Percentiles rank a stretch among this genome's conserved stretches.
Conservation (phyloP, 306 rosid species). For the Adenanthera pavonina region DNA sequence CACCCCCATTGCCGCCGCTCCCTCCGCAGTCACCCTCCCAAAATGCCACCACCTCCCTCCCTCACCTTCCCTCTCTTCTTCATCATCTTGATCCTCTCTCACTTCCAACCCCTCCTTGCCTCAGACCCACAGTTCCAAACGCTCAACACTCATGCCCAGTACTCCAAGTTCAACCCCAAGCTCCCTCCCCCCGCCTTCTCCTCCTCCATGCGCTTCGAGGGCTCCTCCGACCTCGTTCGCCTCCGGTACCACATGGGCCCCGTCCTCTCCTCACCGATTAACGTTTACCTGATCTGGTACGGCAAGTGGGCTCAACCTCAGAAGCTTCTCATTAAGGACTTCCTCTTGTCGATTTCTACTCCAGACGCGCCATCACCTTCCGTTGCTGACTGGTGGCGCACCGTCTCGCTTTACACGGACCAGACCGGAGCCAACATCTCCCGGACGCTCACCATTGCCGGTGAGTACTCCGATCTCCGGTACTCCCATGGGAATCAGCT, state of each 20-base stretch:
- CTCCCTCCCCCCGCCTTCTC: slow-evolving; percentile 63
- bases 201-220: slow-evolving; percentile 76
- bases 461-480: slow-evolving; percentile 59
- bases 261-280: slow-evolving; percentile 76
- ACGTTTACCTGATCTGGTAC: slow-evolving; percentile 88
- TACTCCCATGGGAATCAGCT: slow-evolving; percentile 71
- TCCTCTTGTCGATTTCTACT: slow-evolving; percentile 68
- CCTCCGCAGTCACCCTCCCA: not conserved
- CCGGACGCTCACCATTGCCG: slow-evolving; percentile 65
- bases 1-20: not conserved
- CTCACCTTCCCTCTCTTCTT: not conserved
- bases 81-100: not conserved
- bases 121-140: slow-evolving; percentile 37
- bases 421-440: slow-evolving; percentile 92
- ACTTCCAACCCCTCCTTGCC: not conserved
- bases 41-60: slow-evolving; percentile 7
- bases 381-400: slow-evolving; percentile 87
- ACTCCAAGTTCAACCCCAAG: slow-evolving; percentile 63
- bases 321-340: slow-evolving; percentile 67
- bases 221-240: slow-evolving; percentile 73
- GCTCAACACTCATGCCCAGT: slow-evolving; percentile 33
- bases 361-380: slow-evolving; percentile 62
- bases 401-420: slow-evolving; percentile 82
- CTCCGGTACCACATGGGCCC: slow-evolving; percentile 99
- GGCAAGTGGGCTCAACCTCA: slow-evolving; percentile 72